A percentile compares a stretch with the other conserved stretches of the same genome.
phyloP scores from a whole-genome alignment of 2,329 filamentous ascomycete genomes.

The Macrophomina tecta region DNA sequence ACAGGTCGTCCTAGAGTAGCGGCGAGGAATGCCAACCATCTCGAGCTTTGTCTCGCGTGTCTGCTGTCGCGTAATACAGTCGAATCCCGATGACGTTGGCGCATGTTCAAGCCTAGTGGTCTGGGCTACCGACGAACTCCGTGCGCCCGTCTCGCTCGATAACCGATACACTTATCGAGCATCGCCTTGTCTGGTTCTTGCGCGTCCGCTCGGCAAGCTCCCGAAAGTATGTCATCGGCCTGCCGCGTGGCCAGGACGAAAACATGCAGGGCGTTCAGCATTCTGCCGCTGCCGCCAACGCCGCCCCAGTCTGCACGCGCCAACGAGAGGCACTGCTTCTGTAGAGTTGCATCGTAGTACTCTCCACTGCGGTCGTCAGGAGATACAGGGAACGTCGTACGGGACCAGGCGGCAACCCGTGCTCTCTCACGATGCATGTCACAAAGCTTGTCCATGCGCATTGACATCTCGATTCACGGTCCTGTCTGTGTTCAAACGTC shows the following conservation, averaged over 20 bases:
- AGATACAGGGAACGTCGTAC: neutral
- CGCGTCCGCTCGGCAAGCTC: neutral
- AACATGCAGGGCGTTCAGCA: neutral
- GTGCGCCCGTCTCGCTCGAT: constrained; percentile 19
- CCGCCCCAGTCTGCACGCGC: neutral
- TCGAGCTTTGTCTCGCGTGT: neutral
- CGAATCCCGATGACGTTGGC: neutral
- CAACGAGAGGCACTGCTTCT: neutral
- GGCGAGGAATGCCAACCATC: neutral
- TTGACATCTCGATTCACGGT: neutral
- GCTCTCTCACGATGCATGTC: neutral
- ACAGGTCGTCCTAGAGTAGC: neutral
- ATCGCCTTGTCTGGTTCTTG: constrained; percentile 9
- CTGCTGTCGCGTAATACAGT: neutral
- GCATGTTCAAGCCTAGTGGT: neutral
- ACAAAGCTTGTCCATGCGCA: neutral
- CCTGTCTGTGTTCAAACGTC: too few relatives aligned
- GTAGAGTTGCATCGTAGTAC: too few relatives aligned
- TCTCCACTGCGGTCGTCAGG: neutral
- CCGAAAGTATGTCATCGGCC: neutral
- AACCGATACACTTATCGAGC: constrained; percentile 14
- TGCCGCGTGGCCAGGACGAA: constrained; percentile 9
- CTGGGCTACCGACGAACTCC: neutral
- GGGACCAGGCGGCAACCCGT: neutral
- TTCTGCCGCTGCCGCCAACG: neutral